These are phyloP conservation scores for Pichia gijzeniarum DNA, from an alignment of 805 yeast species.

Conservation along the genomic window DNA sequence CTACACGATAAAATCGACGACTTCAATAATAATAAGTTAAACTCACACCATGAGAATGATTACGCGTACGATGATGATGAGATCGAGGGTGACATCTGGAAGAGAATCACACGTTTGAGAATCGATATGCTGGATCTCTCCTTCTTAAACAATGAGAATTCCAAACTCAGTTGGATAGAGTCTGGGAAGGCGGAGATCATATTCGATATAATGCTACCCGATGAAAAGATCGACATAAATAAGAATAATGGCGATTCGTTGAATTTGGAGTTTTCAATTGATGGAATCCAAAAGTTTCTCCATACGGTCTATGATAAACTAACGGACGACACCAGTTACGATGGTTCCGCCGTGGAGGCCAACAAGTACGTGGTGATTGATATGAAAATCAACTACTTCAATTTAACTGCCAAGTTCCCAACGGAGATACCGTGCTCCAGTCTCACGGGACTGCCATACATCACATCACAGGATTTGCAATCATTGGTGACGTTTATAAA, in stretches of 20 bases:
- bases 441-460: slow-evolving; percentile 46
- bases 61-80: slow-evolving; percentile 23
- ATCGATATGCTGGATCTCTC: slow-evolving; percentile 34
- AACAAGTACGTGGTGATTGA: slow-evolving; percentile 60
- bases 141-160: slow-evolving; percentile 22
- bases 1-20: slow-evolving; percentile 13
- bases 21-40: slow-evolving; percentile 2
- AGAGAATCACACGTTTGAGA: slow-evolving; percentile 42
- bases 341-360: slow-evolving; percentile 14
- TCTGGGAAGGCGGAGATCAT: slow-evolving; percentile 64
- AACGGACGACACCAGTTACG: background rate
- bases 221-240: slow-evolving; percentile 29
- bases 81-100: slow-evolving; percentile 37
- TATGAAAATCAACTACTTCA: slow-evolving; percentile 56
- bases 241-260: too few species aligned
- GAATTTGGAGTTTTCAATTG: slow-evolving; percentile 8
- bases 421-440: slow-evolving; percentile 43
- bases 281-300: slow-evolving; percentile 6
- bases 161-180: slow-evolving; percentile 64
- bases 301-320: slow-evolving; percentile 9
- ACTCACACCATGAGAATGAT: background rate
- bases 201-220: slow-evolving; percentile 70
- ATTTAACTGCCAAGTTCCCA: slow-evolving; percentile 53
- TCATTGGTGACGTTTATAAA: slow-evolving; percentile 59
- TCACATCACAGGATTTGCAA: slow-evolving; percentile 52